Percentiles rank a stretch among this genome's conserved stretches.
These are phyloP conservation scores for Hypericum perforatum DNA, from an alignment of 345 rosid species.

Conservation along the genomic window DNA sequence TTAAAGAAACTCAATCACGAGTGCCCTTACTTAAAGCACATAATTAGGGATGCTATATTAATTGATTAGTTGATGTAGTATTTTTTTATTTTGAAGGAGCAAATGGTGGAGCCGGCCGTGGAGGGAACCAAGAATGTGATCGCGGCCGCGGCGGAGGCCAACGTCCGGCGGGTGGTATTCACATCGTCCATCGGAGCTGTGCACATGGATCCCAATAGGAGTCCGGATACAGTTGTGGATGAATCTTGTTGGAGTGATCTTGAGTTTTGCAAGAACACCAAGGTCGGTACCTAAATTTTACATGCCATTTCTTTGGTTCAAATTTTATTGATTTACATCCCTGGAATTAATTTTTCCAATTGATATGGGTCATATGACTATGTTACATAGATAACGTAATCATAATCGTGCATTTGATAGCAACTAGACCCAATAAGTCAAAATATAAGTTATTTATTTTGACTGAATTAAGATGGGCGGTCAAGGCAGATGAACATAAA, in stretches of 20 bases:
- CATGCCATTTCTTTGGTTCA: background rate
- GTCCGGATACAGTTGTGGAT: conserved; percentile 61
- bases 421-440: no score
- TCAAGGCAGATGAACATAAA: no score
- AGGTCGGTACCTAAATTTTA: conserved; percentile 25
- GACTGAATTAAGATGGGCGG: no score
- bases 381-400: no score
- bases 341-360: no score
- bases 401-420: no score
- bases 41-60: no score
- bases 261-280: conserved; percentile 88
- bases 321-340: background rate
- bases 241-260: conserved; percentile 98
- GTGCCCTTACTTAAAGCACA: no score
- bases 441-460: no score
- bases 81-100: conserved; percentile 33
- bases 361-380: no score
- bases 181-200: conserved; percentile 92
- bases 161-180: conserved; percentile 77
- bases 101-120: conserved; percentile 98
- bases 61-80: no score
- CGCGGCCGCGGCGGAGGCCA: conserved; percentile 70
- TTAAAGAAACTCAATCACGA: no score
- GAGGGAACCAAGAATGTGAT: conserved; percentile 76
- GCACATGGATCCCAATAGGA: conserved; percentile 80